Conservation (phyloP, 306 rosid species). For the Corylus heterophylla region DNA sequence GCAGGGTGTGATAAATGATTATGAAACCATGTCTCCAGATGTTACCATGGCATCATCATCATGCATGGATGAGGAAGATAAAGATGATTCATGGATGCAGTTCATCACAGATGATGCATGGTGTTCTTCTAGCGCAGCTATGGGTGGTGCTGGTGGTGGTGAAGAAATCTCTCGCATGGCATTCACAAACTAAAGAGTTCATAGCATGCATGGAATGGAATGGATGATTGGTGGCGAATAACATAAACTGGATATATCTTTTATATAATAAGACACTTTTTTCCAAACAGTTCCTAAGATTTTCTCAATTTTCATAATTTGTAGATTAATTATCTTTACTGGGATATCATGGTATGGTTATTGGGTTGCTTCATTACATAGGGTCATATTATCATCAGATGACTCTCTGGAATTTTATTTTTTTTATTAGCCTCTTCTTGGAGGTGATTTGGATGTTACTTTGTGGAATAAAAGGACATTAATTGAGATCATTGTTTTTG, state of each 20-base stretch:
- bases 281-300: conserved; percentile 38
- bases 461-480: conserved; percentile 38
- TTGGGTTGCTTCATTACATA: conserved; percentile 48
- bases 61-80: conserved; percentile 77
- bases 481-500: conserved; percentile 26
- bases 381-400: conserved; percentile 41
- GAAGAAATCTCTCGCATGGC: conserved; percentile 68
- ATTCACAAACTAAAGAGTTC: conserved; percentile 56
- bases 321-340: conserved; percentile 39
- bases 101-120: conserved; percentile 92
- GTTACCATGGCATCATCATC: conserved; percentile 69
- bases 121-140: conserved; percentile 63
- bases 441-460: conserved; percentile 51
- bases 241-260: conserved; percentile 40
- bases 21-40: conserved; percentile 82
- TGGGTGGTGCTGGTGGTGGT: conserved; percentile 37
- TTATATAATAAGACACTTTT: conserved; percentile 21
- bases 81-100: conserved; percentile 98
- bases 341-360: conserved; percentile 46
- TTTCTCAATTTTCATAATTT: conserved; percentile 25
- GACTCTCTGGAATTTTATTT: conserved; percentile 44
- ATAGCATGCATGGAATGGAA: conserved; percentile 8
- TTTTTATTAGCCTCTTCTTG: conserved; percentile 37
- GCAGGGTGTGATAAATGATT: conserved; percentile 56
- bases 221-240: conserved; percentile 56